Conservation (phyloP, 139 green algal genomes). For the Klebsormidium nitens region DNA sequence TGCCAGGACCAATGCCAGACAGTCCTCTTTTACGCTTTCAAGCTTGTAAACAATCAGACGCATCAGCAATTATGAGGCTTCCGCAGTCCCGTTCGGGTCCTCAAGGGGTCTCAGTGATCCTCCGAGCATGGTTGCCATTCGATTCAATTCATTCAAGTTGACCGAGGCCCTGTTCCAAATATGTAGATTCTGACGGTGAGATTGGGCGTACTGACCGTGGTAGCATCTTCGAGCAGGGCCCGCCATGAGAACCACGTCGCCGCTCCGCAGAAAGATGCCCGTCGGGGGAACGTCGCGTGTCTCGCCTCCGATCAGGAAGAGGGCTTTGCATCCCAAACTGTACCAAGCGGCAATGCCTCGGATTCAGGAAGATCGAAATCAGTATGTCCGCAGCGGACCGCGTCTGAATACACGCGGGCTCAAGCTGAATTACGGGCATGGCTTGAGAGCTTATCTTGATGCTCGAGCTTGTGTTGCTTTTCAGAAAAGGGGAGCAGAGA, state of each 20-base stretch:
- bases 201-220: constrained; percentile 44
- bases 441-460: neutral
- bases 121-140: no score
- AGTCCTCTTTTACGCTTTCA: neutral
- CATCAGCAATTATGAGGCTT: neutral
- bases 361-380: neutral
- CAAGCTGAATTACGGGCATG: neutral
- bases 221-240: constrained; percentile 60
- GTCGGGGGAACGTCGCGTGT: constrained; percentile 49
- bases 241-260: constrained; percentile 74
- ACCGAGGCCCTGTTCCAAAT: no score
- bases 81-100: no score
- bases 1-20: no score
- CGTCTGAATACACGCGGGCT: neutral
- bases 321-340: constrained; percentile 66
- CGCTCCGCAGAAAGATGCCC: constrained; percentile 67
- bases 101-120: no score
- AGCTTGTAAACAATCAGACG: neutral
- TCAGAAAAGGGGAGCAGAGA: no score
- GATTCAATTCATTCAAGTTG: no score
- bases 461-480: neutral
- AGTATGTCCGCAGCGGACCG: neutral
- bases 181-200: neutral
- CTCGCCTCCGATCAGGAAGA: constrained; percentile 79
- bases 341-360: neutral